Evolutionary conservation across 208 protist species (phyloP), one percentile per base, ranked within the genome.

Genomic region (Strigomonas galati): DNA sequence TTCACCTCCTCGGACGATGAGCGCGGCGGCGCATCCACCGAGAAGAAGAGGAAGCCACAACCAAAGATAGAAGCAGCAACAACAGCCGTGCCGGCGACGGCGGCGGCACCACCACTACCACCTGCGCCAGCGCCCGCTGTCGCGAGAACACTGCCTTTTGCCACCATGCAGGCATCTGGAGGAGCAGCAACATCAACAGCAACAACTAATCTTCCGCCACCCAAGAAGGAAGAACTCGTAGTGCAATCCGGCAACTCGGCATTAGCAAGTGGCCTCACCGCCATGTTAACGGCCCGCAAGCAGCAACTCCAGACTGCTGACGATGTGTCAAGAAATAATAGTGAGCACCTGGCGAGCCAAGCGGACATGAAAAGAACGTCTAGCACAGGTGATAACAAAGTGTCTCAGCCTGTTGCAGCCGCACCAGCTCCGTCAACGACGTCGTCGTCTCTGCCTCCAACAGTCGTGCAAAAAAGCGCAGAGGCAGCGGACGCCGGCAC

Each of bases 1-100:
- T 12, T 40, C 27, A 55, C 54, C 54, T 59, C 54, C 28, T 59
- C 27, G 1, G 27, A 59, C 31, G 54, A n/a, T 30, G 27, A 43
- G 2, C 30, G 19, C 54, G 14, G 9, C n/a, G 9, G 40, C 40
- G 12, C 40, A 17, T 1, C 40, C 40, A 15, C 40, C 12, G 1
- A 46, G 19, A 46, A 46, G 40, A 46, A 21, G 28, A 26, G 14
- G 7, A 46, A 6, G 56, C 27, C 54, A 4, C 28, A 10, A 28
- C 32, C 31, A 40, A 26, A 26, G 30, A 9, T 6, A 40, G 48
- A 19, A 44, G 28, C 60, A 23, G 28, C 17, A 40, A 56, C 4
- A 48, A 56, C 26, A 48, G 24, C 21, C 21, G 19, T 53, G 9
- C 2, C 60, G 0, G 27, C 48, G 21, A 23, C 48, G 60, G 48